Percentiles rank a stretch among this genome's conserved stretches.
phyloP scores from a whole-genome alignment of 148 eudicot genomes.

The Rheum nobile region DNA sequence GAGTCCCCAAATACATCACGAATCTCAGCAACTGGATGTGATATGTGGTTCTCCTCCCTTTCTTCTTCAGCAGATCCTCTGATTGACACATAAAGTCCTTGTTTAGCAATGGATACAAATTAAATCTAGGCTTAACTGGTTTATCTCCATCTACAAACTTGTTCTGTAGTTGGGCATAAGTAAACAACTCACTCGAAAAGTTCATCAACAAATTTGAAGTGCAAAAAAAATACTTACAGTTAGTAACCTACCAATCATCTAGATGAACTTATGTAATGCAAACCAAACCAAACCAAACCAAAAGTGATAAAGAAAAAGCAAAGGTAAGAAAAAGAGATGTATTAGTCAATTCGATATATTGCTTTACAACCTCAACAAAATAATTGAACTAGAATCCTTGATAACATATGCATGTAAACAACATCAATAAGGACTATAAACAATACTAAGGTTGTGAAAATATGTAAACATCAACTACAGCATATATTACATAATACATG shows the following conservation, averaged over 20 bases:
- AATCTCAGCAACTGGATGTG: conserved; percentile 70
- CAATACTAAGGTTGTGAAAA: background rate
- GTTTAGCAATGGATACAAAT: background rate
- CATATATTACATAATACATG: background rate
- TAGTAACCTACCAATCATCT: background rate
- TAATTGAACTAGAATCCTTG: background rate
- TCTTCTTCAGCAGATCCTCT: conserved; percentile 68
- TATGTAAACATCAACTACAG: background rate
- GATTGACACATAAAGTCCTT: conserved; percentile 10
- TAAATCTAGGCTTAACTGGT: background rate
- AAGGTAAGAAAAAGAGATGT: background rate
- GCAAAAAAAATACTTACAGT: background rate
- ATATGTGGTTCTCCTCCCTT: conserved; percentile 46
- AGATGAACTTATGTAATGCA: background rate
- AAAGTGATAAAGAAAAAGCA: background rate
- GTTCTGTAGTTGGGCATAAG: background rate
- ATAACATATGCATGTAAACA: background rate
- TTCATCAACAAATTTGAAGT: background rate
- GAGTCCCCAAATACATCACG: conserved; percentile 99
- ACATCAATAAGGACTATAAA: background rate
- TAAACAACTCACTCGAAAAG: background rate
- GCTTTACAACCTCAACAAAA: background rate
- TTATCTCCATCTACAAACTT: background rate
- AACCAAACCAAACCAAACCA: background rate
- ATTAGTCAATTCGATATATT: background rate